These are phyloP conservation scores for Ilex aquifolium DNA, from an alignment of 257 asterid species.

Conservation along the genomic window DNA sequence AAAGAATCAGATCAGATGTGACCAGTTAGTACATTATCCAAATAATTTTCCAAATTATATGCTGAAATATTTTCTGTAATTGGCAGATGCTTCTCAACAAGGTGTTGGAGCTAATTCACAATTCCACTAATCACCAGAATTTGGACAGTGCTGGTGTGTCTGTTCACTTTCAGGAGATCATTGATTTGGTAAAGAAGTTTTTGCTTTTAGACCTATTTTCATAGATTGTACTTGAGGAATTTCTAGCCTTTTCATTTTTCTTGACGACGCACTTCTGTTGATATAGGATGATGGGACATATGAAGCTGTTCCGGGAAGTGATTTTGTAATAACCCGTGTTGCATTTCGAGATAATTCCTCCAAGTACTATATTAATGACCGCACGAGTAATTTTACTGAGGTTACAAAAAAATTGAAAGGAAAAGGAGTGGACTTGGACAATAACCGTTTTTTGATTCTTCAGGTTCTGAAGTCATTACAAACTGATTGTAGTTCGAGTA, in stretches of 20 bases:
- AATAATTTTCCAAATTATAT: no score
- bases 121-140: slow-evolving; percentile 92
- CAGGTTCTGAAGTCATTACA: slow-evolving; percentile 46
- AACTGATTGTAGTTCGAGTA: neutral
- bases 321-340: slow-evolving; percentile 70
- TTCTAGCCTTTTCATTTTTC: neutral
- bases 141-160: slow-evolving; percentile 95
- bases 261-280: slow-evolving; percentile 1
- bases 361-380: slow-evolving; percentile 70
- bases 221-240: neutral
- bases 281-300: slow-evolving; percentile 74
- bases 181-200: slow-evolving; percentile 52
- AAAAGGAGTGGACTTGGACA: slow-evolving; percentile 96
- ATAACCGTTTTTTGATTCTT: slow-evolving; percentile 90
- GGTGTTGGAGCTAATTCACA: slow-evolving; percentile 97
- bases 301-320: slow-evolving; percentile 84
- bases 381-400: slow-evolving; percentile 84
- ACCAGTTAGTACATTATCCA: slow-evolving; percentile 26
- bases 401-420: slow-evolving; percentile 89
- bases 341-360: slow-evolving; percentile 94
- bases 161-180: slow-evolving; percentile 91
- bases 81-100: slow-evolving; percentile 94
- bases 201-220: neutral
- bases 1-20: no score
- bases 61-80: slow-evolving; percentile 5